Conservation (phyloP, 2,329 filamentous ascomycete species). For the Endocalyx cinctus region DNA sequence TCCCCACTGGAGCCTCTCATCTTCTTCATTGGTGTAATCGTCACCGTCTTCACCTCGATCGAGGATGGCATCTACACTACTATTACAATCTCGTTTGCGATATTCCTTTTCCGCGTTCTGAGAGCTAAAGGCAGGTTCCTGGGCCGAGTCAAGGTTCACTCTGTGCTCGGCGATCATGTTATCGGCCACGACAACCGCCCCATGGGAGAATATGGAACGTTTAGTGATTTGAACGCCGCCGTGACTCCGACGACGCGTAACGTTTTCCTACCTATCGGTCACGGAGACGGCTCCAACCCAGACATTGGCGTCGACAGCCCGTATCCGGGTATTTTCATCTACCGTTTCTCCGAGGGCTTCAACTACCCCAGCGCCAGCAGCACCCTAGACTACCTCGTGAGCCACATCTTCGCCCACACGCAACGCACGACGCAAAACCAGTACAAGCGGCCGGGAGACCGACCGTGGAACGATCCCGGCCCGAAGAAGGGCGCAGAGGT, state of each 20-base stretch:
- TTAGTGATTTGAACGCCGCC: constrained; percentile 34
- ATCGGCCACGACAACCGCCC: constrained; percentile 55
- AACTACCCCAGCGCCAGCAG: constrained; percentile 93
- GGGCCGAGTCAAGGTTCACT: constrained; percentile 78
- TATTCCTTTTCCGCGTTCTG: constrained; percentile 79
- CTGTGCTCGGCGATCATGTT: constrained; percentile 72
- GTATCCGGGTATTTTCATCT: constrained; percentile 92
- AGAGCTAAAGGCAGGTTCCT: constrained; percentile 81
- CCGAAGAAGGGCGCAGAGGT: constrained; percentile 50
- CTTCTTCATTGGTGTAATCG: constrained; percentile 88
- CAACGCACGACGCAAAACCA: constrained; percentile 68
- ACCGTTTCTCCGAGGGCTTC: constrained; percentile 90
- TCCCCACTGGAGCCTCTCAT: constrained; percentile 86
- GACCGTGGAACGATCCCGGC: constrained; percentile 93
- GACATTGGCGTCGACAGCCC: constrained; percentile 73
- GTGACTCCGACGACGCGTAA: constrained; percentile 50
- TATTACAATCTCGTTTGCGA: constrained; percentile 67
- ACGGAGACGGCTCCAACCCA: constrained; percentile 88
- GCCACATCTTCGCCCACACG: constrained; percentile 65
- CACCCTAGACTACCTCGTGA: constrained; percentile 74
- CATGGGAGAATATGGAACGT: constrained; percentile 53
- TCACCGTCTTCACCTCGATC: constrained; percentile 83
- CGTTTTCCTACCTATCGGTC: constrained; percentile 81
- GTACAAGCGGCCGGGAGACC: constrained; percentile 65
- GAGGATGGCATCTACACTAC: constrained; percentile 92